Evolutionary conservation across 1,284 basidiomycete genomes (phyloP).

Genomic region (Fomitopsis betulina): DNA sequence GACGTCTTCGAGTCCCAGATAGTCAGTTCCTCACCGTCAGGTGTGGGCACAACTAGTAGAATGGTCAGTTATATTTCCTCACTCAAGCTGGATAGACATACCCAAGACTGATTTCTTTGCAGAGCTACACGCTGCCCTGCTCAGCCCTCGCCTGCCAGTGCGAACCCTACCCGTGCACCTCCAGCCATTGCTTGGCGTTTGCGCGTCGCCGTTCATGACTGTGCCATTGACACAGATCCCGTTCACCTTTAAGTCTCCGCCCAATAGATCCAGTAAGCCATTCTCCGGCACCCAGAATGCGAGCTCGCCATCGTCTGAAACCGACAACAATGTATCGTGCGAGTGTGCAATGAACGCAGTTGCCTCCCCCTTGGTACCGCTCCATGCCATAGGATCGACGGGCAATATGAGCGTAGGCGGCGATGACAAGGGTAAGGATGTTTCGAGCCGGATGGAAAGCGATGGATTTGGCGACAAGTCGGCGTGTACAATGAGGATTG

Average conservation of each 20-base stretch:
- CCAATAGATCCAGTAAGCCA: conserved; percentile 13
- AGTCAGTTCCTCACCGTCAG: conserved; percentile 71
- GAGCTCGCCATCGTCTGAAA: conserved; percentile 69
- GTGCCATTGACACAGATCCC: neutral
- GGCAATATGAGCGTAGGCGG: conserved; percentile 61
- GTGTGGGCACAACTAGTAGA: conserved; percentile 46
- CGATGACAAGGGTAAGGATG: conserved; percentile 32
- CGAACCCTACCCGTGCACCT: conserved; percentile 69
- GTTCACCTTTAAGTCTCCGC: neutral
- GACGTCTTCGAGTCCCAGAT: conserved; percentile 94
- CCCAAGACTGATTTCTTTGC: conserved; percentile 85
- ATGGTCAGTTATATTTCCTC: neutral
- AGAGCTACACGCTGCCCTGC: conserved; percentile 78
- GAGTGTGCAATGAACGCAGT: conserved; percentile 32
- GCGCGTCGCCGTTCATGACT: conserved; percentile 1
- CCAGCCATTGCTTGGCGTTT: conserved; percentile 40
- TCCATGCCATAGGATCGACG: conserved; percentile 92
- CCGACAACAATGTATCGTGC: conserved; percentile 75
- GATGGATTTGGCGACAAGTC: neutral
- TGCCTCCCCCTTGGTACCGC: conserved; percentile 34
- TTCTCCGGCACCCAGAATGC: conserved; percentile 78
- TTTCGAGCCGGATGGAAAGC: conserved; percentile 39
- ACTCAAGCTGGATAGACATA: conserved; percentile 18
- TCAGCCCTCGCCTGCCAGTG: conserved; percentile 62
- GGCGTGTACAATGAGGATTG: conserved; percentile 18